Evolutionary conservation across 352 stramenopile genomes (phyloP).

Genomic region (Globisporangium spinosum): DNA sequence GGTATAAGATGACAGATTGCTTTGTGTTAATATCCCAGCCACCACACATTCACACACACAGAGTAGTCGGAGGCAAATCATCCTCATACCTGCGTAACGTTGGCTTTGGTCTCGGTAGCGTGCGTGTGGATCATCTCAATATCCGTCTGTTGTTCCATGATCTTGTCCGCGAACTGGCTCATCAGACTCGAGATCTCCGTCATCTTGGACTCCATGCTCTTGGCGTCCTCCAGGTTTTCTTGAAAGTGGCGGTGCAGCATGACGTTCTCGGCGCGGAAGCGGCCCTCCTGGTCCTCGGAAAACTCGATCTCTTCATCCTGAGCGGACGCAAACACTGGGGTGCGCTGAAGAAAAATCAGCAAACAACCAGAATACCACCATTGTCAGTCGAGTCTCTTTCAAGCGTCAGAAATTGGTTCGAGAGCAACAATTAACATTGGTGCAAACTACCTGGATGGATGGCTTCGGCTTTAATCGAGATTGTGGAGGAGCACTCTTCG

Average conservation of each 20-base stretch:
- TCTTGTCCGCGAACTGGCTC: constrained; percentile 82
- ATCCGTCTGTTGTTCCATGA: constrained; percentile 77
- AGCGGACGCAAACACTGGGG: constrained; percentile 36
- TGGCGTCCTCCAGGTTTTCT: constrained; percentile 82
- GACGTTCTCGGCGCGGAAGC: constrained; percentile 70
- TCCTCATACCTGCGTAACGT: constrained; percentile 56
- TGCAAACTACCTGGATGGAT: constrained; percentile 10
- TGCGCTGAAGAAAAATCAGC: constrained; percentile 17
- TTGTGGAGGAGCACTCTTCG: neutral
- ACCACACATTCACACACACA: neutral
- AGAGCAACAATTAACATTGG: neutral
- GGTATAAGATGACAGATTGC: constrained; percentile 1
- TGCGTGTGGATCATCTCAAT: constrained; percentile 78
- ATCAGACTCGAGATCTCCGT: constrained; percentile 82
- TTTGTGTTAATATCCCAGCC: neutral
- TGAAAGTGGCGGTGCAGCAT: constrained; percentile 80
- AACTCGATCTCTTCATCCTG: constrained; percentile 47
- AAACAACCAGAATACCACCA: neutral
- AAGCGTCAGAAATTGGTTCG: neutral
- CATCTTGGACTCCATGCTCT: constrained; percentile 86
- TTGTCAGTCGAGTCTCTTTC: neutral
- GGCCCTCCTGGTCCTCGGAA: constrained; percentile 54
- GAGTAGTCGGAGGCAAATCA: neutral
- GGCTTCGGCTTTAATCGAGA: constrained; percentile 3
- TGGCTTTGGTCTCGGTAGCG: constrained; percentile 61